phyloP scores from a whole-genome alignment of 257 asterid genomes.

The Ehretia macrophylla region DNA sequence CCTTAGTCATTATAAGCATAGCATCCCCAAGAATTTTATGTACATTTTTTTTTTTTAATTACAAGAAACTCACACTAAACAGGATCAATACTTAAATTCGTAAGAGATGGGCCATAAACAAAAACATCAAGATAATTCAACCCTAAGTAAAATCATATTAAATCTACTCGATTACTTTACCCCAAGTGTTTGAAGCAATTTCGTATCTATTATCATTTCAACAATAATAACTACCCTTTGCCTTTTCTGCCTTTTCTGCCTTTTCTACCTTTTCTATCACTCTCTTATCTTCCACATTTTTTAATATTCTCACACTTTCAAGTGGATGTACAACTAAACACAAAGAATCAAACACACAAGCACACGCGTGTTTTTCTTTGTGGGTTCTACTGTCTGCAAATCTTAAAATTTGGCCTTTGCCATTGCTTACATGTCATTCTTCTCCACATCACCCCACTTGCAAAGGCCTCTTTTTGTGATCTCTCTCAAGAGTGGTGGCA shows the following conservation, averaged over 20 bases:
- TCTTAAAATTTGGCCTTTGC: conserved; percentile 12
- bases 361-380: conserved; percentile 38
- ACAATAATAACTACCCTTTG: conserved; percentile 14
- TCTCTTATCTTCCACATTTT: background rate
- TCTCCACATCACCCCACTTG: conserved; percentile 28
- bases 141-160: no score
- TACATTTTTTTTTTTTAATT: no score
- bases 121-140: no score
- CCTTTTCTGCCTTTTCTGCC: background rate
- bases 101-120: no score
- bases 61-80: no score
- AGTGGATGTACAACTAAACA: conserved; percentile 29
- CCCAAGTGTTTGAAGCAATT: no score
- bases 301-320: conserved; percentile 4
- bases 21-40: background rate
- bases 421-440: conserved; percentile 18
- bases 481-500: background rate
- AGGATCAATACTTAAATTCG: no score
- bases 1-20: background rate
- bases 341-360: conserved; percentile 16
- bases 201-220: conserved; percentile 19
- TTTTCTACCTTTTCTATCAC: background rate
- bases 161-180: no score
- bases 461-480: background rate
- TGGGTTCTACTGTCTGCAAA: conserved; percentile 35